Evolutionary conservation across 1,139 yeast genomes (phyloP).

Genomic region (Geotrichum europaeum): DNA sequence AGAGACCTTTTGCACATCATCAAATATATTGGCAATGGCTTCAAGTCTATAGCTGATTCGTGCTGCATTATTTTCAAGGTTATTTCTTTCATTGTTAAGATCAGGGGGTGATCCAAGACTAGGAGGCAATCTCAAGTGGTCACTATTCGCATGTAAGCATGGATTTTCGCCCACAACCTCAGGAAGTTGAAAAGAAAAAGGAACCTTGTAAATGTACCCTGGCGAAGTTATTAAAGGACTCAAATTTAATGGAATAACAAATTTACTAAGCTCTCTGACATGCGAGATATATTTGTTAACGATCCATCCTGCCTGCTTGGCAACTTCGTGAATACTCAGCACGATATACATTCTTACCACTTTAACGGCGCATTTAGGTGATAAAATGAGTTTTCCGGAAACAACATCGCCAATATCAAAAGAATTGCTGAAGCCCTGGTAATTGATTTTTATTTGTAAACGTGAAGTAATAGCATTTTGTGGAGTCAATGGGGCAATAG

Average conservation of each 20-base stretch:
- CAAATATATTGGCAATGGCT: background rate
- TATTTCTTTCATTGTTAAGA: background rate
- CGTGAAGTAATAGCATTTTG: background rate
- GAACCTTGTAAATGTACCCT: background rate
- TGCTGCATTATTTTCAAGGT: background rate
- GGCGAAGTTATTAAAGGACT: background rate
- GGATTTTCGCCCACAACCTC: background rate
- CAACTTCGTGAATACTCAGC: background rate
- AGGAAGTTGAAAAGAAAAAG: conserved; percentile 4
- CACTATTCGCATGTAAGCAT: background rate
- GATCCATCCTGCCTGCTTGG: background rate
- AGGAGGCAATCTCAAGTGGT: conserved; percentile 4
- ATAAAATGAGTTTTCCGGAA: background rate
- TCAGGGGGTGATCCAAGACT: conserved; percentile 2
- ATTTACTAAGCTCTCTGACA: background rate
- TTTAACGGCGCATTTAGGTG: background rate
- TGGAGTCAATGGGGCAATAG: background rate
- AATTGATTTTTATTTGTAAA: background rate
- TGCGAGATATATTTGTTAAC: background rate
- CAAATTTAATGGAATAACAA: background rate
- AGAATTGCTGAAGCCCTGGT: background rate
- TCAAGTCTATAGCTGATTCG: background rate
- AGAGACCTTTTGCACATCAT: background rate
- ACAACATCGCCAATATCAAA: background rate
- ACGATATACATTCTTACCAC: background rate